Evolutionary conservation across 495 filamentous ascomycete genomes (phyloP).

Genomic region (Trypethelium eluteriae): DNA sequence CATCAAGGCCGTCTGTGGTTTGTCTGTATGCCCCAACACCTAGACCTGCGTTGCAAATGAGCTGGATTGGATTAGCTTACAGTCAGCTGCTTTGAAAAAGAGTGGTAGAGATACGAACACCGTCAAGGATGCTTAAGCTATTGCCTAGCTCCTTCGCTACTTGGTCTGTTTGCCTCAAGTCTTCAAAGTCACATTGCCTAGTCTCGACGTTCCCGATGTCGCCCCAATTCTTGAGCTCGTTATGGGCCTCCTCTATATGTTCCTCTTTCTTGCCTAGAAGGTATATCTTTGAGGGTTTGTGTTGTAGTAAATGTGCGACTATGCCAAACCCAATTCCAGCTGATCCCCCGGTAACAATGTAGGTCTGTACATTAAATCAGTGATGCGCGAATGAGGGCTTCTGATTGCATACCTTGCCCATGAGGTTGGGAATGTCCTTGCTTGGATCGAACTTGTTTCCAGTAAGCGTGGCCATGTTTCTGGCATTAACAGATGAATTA

Average conservation of each 20-base stretch:
- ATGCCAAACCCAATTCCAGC: slow-evolving; percentile 40
- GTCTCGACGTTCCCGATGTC: slow-evolving; percentile 25
- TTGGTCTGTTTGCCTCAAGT: slow-evolving; percentile 24
- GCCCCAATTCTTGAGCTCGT: slow-evolving; percentile 28
- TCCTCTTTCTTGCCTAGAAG: slow-evolving; percentile 40
- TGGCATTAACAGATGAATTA: not conserved
- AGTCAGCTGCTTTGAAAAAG: not conserved
- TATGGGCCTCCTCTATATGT: slow-evolving; percentile 27
- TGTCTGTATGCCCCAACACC: slow-evolving; percentile 33
- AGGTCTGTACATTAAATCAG: slow-evolving; percentile 17
- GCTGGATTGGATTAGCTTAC: not conserved
- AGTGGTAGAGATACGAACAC: not conserved
- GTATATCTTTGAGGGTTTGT: slow-evolving; percentile 42
- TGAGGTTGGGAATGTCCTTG: slow-evolving; percentile 41
- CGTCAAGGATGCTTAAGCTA: slow-evolving; percentile 26
- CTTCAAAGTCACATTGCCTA: slow-evolving; percentile 29
- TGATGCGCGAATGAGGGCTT: not conserved
- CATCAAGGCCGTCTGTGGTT: slow-evolving; percentile 32
- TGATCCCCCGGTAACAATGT: slow-evolving; percentile 31
- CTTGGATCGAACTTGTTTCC: slow-evolving; percentile 40
- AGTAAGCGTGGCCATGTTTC: slow-evolving; percentile 11
- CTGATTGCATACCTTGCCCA: slow-evolving; percentile 31
- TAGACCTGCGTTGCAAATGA: slow-evolving; percentile 32
- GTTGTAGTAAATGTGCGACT: slow-evolving; percentile 45
- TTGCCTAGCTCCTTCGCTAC: slow-evolving; percentile 28